Evolutionary conservation across 495 filamentous ascomycete genomes (phyloP), one percentile per base, ranked within the genome.

Genomic region (Penicilliopsis zonata): DNA sequence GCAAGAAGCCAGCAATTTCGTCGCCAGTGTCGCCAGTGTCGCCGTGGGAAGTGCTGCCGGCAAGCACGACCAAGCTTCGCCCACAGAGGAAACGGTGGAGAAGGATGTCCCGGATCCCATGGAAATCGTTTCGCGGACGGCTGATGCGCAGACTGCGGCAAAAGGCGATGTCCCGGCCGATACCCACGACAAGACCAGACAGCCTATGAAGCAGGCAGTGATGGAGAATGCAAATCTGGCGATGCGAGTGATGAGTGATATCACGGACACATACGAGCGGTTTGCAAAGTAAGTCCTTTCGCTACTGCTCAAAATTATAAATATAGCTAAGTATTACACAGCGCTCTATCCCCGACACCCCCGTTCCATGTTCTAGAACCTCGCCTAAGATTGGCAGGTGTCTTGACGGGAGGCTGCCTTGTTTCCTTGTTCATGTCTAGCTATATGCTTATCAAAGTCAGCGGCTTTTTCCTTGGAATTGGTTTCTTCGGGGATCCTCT

Each of bases 401-500:
- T 81, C 4, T 50, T 93, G 2, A 56, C 62, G 0, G 69, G 76
- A 0, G 34, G 79, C 0, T 51, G 83, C 4, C 49, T 75, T 0
- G 31, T 62, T 4, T 77, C 76, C 0, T 49, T 81, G 5, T 69
- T 87, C 18, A 59, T 73, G 0, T 77, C 73, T 0, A 79, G 80
- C 14, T 82, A 87, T 43, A 69, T 79, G 56, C 70, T 92, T 38
- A 65, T 80, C 38, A 90, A 92, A 44, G 59, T 61, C 12, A 44
- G 69, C 3, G 77, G 72, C 0, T 81, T 88, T 37, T 55, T 65
- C 30, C 23, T 76, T 27, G 84, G 84, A 8, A 63, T 84, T 32
- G 73, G 63, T 12, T 86, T 93, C 59, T 93, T 93, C 40, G 78
- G 76, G 7, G 84, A 86, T 35, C 86, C 86, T 3, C 33, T 86